Evolutionary conservation across 108 stramenopile species (phyloP).

Genomic region (Skeletonema marinoi): DNA sequence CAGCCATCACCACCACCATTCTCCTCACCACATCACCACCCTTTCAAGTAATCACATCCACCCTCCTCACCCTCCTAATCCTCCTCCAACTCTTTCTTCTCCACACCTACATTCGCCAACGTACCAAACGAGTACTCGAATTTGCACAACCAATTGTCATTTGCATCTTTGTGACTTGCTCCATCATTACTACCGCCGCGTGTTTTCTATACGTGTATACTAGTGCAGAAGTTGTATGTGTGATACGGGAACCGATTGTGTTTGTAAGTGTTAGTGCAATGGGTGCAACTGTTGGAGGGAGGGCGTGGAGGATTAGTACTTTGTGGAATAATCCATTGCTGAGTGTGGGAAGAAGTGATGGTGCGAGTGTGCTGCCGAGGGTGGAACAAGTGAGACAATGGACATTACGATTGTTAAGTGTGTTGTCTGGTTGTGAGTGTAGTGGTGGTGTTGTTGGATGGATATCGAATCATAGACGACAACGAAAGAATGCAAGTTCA

Average conservation of each 20-base stretch:
- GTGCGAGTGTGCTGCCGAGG: not conserved
- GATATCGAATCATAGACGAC: not conserved
- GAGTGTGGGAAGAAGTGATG: not conserved
- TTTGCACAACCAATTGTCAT: not conserved
- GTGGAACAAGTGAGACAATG: not conserved
- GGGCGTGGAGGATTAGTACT: slow-evolving; percentile 5
- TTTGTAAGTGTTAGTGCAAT: not conserved
- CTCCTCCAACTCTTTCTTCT: not conserved
- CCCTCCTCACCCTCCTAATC: not conserved
- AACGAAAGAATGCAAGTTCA: not conserved
- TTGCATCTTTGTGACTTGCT: not conserved
- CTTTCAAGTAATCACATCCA: not conserved
- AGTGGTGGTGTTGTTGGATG: not conserved
- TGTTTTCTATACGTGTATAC: slow-evolving; percentile 1
- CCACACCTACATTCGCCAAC: not conserved
- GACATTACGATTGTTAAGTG: not conserved
- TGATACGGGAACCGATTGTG: not conserved
- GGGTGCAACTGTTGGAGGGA: not conserved
- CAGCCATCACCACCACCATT: too few species aligned
- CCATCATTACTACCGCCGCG: not conserved
- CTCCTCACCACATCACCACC: not conserved
- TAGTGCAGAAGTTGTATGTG: not conserved
- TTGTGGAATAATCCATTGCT: not conserved
- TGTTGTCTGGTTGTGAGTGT: slow-evolving; percentile 1
- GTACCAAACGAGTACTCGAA: not conserved